phyloP scores from a whole-genome alignment of 2,329 filamentous ascomycete genomes.

The Colletotrichum camelliae region DNA sequence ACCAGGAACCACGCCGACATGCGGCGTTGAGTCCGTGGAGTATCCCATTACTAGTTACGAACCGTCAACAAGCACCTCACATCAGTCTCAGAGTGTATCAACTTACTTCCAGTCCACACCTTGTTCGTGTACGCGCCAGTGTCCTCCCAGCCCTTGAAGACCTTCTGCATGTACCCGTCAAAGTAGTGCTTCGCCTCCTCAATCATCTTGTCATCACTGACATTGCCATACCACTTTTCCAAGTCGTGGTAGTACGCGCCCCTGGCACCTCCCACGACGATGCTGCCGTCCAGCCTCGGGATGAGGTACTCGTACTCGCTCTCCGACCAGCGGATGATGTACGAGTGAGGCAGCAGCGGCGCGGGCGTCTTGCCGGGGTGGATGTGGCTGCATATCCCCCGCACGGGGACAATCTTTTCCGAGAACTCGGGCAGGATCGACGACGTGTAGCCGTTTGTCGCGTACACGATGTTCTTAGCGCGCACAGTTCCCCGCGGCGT shows the following conservation, averaged over 20 bases:
- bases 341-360: slow-evolving; percentile 52
- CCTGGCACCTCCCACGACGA: slow-evolving; percentile 48
- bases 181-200: slow-evolving; percentile 44
- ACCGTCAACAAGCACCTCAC: neutral
- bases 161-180: slow-evolving; percentile 49
- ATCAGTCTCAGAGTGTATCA: fast-evolving
- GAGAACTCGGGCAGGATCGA: slow-evolving; percentile 26
- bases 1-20: slow-evolving; percentile 48
- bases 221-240: slow-evolving; percentile 44
- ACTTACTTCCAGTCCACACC: slow-evolving; percentile 48
- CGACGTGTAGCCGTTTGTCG: slow-evolving; percentile 34
- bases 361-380: slow-evolving; percentile 34
- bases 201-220: slow-evolving; percentile 46
- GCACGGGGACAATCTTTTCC: slow-evolving; percentile 26
- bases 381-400: slow-evolving; percentile 35
- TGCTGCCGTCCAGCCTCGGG: slow-evolving; percentile 52
- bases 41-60: slow-evolving; percentile 43
- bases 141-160: slow-evolving; percentile 51
- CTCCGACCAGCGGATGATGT: slow-evolving; percentile 63
- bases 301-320: slow-evolving; percentile 73
- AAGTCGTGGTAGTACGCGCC: slow-evolving; percentile 34
- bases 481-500: slow-evolving; percentile 27
- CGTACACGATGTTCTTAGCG: slow-evolving; percentile 26
- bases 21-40: slow-evolving; percentile 45
- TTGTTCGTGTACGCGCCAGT: slow-evolving; percentile 38